phyloP scores from a whole-genome alignment of 2,329 filamentous ascomycete genomes.

The Furcasterigmium sp. region DNA sequence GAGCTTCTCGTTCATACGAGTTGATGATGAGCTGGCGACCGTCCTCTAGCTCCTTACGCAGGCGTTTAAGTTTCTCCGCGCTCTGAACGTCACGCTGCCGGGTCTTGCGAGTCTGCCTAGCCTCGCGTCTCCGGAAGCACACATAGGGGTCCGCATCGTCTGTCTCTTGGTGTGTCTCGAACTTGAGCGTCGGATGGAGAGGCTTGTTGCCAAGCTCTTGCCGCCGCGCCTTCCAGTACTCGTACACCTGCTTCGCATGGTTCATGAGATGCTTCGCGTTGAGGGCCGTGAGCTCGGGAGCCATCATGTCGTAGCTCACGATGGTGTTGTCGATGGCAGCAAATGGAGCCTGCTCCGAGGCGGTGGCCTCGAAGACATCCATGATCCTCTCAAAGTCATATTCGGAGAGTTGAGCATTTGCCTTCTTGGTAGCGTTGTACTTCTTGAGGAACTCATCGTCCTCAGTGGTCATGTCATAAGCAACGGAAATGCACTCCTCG shows the following conservation, averaged over 20 bases:
- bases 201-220: constrained; percentile 62
- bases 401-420: constrained; percentile 66
- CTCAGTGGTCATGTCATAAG: constrained; percentile 92
- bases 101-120: constrained; percentile 91
- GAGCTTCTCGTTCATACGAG: constrained; percentile 73
- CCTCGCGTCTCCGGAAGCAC: constrained; percentile 92
- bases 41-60: constrained; percentile 87
- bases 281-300: constrained; percentile 56
- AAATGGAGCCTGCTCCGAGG: constrained; percentile 77
- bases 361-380: constrained; percentile 89
- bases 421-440: constrained; percentile 72
- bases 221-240: constrained; percentile 78
- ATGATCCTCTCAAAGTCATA: constrained; percentile 92
- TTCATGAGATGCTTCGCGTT: constrained; percentile 42
- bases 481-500: constrained; percentile 84
- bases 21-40: constrained; percentile 74
- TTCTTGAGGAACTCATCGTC: constrained; percentile 80
- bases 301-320: constrained; percentile 71
- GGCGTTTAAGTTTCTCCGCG: constrained; percentile 86
- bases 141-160: constrained; percentile 97
- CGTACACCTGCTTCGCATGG: constrained; percentile 75
- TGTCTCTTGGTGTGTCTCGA: constrained; percentile 88
- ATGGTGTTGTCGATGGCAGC: constrained; percentile 86
- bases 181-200: constrained; percentile 78
- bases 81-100: constrained; percentile 89